phyloP scores from a whole-genome alignment of 352 stramenopile species.

The Phytophthora syringae region DNA sequence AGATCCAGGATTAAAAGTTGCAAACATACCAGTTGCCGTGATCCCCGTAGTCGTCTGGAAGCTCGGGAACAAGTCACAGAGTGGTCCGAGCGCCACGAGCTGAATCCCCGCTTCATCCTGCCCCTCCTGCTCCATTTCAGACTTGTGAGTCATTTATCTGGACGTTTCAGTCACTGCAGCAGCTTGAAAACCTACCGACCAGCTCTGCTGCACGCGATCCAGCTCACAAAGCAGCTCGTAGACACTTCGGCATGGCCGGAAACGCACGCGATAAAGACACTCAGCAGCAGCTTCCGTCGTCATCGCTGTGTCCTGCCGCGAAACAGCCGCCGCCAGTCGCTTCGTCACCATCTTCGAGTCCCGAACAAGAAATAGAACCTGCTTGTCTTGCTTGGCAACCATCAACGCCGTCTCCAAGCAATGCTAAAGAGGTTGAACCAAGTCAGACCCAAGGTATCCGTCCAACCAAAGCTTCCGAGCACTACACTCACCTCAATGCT shows the following conservation, averaged over 20 bases:
- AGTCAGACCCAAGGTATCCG: not conserved
- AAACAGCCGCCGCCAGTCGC: slow-evolving; percentile 23
- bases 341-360: slow-evolving; percentile 38
- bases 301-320: slow-evolving; percentile 13
- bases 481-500: slow-evolving; percentile 19
- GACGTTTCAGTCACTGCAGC: slow-evolving; percentile 12
- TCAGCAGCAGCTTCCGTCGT: slow-evolving; percentile 22
- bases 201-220: slow-evolving; percentile 31
- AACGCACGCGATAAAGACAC: slow-evolving; percentile 38
- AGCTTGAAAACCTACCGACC: slow-evolving; percentile 27
- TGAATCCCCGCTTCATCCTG: slow-evolving; percentile 22
- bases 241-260: slow-evolving; percentile 42
- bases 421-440: slow-evolving; percentile 13
- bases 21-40: slow-evolving; percentile 39
- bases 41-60: slow-evolving; percentile 45
- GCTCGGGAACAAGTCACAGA: slow-evolving; percentile 41
- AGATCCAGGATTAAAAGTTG: slow-evolving; percentile 1
- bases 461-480: not conserved
- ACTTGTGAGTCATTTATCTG: slow-evolving; percentile 11
- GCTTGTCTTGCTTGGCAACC: slow-evolving; percentile 10
- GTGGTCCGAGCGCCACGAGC: slow-evolving; percentile 40
- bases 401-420: slow-evolving; percentile 25
- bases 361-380: slow-evolving; percentile 29
- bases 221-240: slow-evolving; percentile 47
- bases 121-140: slow-evolving; percentile 16